phyloP scores from a whole-genome alignment of 177 flowering plant genomes.

The Tripterygium wilfordii region DNA sequence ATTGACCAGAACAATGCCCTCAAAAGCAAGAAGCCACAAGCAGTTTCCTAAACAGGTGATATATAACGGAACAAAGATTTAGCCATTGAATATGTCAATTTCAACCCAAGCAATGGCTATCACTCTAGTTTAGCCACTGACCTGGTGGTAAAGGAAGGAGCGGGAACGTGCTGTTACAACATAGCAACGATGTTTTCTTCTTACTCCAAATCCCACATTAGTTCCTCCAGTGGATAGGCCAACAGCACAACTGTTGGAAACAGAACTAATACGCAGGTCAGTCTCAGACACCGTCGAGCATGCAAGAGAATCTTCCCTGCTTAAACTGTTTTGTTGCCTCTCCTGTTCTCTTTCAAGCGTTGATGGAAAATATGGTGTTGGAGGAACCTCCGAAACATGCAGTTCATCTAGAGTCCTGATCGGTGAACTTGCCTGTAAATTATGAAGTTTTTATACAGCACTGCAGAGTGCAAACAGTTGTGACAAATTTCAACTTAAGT shows the following conservation, averaged over 20 bases:
- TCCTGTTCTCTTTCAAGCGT: slow-evolving; percentile 39
- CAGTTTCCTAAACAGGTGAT: no score
- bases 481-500: no score
- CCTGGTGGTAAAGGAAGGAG: slow-evolving; percentile 98
- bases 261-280: slow-evolving; percentile 12
- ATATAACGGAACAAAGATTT: background rate
- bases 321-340: slow-evolving; percentile 24
- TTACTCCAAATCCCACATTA: slow-evolving; percentile 54
- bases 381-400: slow-evolving; percentile 55
- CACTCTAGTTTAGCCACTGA: slow-evolving; percentile 8
- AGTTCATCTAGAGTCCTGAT: slow-evolving; percentile 89
- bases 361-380: slow-evolving; percentile 66
- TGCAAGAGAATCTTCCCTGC: slow-evolving; percentile 9
- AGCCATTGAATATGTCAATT: background rate
- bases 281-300: slow-evolving; percentile 12
- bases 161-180: slow-evolving; percentile 82
- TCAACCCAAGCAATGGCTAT: background rate
- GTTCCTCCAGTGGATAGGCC: slow-evolving; percentile 10
- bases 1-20: no score
- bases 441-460: no score
- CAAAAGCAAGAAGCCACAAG: no score
- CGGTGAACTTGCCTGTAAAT: slow-evolving; percentile 84
- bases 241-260: slow-evolving; percentile 3
- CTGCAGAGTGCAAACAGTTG: no score
- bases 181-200: slow-evolving; percentile 63